phyloP scores from a whole-genome alignment of 2,329 filamentous ascomycete species.

The Colletotrichum acutatum region DNA sequence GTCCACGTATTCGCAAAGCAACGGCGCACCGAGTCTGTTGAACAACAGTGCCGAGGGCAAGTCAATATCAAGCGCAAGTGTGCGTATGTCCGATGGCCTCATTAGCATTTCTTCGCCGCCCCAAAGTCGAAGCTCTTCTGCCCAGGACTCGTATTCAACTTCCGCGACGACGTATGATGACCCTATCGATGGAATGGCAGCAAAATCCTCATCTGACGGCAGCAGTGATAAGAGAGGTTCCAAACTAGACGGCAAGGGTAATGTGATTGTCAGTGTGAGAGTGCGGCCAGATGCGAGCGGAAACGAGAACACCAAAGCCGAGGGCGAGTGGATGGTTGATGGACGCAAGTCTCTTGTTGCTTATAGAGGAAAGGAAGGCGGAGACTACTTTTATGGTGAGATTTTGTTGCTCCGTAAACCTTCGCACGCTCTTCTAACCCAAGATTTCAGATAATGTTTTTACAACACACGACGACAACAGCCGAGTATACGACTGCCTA shows the following conservation, averaged over 20 bases:
- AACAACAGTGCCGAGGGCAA: constrained; percentile 84
- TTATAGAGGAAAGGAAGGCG: constrained; percentile 88
- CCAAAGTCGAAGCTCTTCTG: constrained; percentile 90
- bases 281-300: constrained; percentile 83
- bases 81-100: constrained; percentile 78
- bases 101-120: constrained; percentile 84
- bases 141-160: constrained; percentile 91
- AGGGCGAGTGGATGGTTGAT: constrained; percentile 93
- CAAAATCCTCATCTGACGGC: constrained; percentile 43
- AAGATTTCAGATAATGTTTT: constrained; percentile 87
- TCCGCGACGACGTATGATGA: constrained; percentile 92
- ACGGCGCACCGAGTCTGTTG: constrained; percentile 76
- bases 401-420: background rate
- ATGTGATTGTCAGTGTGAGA: constrained; percentile 94
- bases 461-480: constrained; percentile 91
- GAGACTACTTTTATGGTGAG: constrained; percentile 90
- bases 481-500: constrained; percentile 91
- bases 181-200: constrained; percentile 64
- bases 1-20: constrained; percentile 55
- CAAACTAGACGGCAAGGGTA: constrained; percentile 83
- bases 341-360: constrained; percentile 83
- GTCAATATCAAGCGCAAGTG: constrained; percentile 70
- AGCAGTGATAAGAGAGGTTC: constrained; percentile 59
- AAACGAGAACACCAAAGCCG: constrained; percentile 68
- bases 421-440: constrained; percentile 36